phyloP scores from a whole-genome alignment of 257 asterid genomes.

The Gardenia jasminoides region DNA sequence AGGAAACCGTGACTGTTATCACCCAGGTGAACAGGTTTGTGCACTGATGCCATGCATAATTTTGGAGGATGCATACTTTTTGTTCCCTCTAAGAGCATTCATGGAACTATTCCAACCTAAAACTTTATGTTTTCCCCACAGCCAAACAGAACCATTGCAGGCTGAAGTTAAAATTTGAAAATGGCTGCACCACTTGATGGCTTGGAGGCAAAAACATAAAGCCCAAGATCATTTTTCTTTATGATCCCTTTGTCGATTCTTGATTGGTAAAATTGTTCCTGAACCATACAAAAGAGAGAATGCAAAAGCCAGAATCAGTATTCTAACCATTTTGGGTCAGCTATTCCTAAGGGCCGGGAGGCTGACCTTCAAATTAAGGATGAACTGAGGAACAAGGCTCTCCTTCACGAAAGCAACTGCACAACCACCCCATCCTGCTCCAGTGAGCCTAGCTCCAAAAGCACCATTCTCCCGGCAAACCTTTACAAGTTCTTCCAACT shows the following conservation, averaged over 20 bases:
- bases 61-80: background rate
- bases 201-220: slow-evolving; percentile 82
- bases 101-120: no score
- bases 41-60: background rate
- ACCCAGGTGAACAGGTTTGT: background rate
- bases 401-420: slow-evolving; percentile 97
- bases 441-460: slow-evolving; percentile 92
- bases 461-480: slow-evolving; percentile 74
- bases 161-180: slow-evolving; percentile 39
- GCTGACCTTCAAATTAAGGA: slow-evolving; percentile 79
- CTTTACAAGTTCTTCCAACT: slow-evolving; percentile 87
- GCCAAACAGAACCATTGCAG: background rate
- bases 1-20: background rate
- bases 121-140: background rate
- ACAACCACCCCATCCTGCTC: slow-evolving; percentile 99
- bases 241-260: slow-evolving; percentile 82
- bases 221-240: slow-evolving; percentile 62
- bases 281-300: slow-evolving; percentile 1
- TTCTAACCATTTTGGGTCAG: background rate
- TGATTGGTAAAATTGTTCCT: slow-evolving; percentile 81
- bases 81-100: background rate
- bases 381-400: slow-evolving; percentile 70
- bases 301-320: background rate
- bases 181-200: slow-evolving; percentile 99
- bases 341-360: background rate